These are phyloP conservation scores for Aspergillus egyptiacus DNA, from an alignment of 495 filamentous ascomycete genomes.

Conservation along the genomic window DNA sequence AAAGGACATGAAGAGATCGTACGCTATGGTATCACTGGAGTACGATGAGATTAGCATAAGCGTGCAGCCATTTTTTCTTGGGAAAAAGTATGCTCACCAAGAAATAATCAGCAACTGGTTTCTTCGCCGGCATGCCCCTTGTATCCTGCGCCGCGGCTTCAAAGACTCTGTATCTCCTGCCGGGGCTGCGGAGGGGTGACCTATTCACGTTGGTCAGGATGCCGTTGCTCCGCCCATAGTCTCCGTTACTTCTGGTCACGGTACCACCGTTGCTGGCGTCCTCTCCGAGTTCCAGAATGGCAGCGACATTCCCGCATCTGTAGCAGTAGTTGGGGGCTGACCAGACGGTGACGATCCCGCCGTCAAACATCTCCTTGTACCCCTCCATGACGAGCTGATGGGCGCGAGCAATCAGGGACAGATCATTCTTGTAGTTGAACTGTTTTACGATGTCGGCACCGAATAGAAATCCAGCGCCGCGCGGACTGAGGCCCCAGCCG, in stretches of 20 bases:
- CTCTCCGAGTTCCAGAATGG: conserved; percentile 87
- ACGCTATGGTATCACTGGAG: conserved; percentile 19
- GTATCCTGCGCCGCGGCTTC: conserved; percentile 95
- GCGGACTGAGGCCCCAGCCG: conserved; percentile 91
- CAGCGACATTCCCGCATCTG: conserved; percentile 93
- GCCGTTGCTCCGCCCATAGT: conserved; percentile 55
- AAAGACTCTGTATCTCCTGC: conserved; percentile 89
- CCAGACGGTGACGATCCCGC: conserved; percentile 93
- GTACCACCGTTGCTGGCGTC: conserved; percentile 72
- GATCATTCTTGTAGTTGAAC: conserved; percentile 90
- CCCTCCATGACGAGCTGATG: conserved; percentile 99
- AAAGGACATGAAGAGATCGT: neutral
- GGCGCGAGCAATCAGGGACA: conserved; percentile 85
- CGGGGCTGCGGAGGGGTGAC: conserved; percentile 59
- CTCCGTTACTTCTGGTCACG: conserved; percentile 73
- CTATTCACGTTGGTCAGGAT: conserved; percentile 33
- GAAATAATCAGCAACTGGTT: conserved; percentile 97
- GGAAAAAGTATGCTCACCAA: conserved; percentile 44
- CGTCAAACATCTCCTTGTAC: conserved; percentile 98
- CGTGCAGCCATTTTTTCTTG: neutral
- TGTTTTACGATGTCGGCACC: conserved; percentile 92
- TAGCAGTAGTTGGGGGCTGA: conserved; percentile 98
- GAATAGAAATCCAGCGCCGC: conserved; percentile 93
- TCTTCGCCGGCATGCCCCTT: conserved; percentile 97
- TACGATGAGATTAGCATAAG: neutral